phyloP scores from a whole-genome alignment of 768 basidiomycete genomes.

The Pisolithus tinctorius region DNA sequence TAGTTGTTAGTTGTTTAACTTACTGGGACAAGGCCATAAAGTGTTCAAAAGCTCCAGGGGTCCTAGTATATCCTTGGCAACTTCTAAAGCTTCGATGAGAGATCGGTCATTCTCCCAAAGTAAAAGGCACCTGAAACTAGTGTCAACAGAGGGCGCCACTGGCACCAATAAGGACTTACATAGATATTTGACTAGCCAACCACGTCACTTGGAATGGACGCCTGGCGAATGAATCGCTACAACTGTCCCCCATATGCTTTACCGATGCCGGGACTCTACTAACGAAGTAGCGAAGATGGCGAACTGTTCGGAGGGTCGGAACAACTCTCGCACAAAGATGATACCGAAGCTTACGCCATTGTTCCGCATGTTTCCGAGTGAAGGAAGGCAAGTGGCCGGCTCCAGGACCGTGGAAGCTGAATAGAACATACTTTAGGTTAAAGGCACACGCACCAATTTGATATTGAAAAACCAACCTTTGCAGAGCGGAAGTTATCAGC shows the following conservation, averaged over 20 bases:
- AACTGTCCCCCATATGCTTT: constrained; percentile 41
- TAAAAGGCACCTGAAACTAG: constrained; percentile 45
- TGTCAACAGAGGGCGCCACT: neutral
- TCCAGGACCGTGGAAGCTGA: constrained; percentile 48
- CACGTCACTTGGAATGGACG: constrained; percentile 67
- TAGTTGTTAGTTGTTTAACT: constrained; percentile 8
- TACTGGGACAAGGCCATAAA: constrained; percentile 59
- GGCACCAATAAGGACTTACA: constrained; percentile 33
- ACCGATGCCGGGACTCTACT: constrained; percentile 51
- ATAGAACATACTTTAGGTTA: constrained; percentile 9
- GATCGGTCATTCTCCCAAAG: constrained; percentile 60
- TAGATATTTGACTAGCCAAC: constrained; percentile 61
- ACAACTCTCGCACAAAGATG: neutral
- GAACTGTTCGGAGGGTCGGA: constrained; percentile 36
- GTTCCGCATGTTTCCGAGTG: constrained; percentile 65
- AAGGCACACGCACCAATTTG: neutral
- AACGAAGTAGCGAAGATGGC: constrained; percentile 63
- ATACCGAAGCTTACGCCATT: constrained; percentile 59
- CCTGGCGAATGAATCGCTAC: constrained; percentile 53
- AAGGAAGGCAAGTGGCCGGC: constrained; percentile 45
- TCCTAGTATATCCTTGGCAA: constrained; percentile 58
- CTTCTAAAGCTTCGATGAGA: constrained; percentile 51
- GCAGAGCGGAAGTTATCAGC: constrained; percentile 55
- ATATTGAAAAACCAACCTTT: constrained; percentile 43
- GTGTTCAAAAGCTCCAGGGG: constrained; percentile 62